Base-by-base conservation (phyloP, 176 grass and related monocot genomes). In the Eleusine indica region DNA sequence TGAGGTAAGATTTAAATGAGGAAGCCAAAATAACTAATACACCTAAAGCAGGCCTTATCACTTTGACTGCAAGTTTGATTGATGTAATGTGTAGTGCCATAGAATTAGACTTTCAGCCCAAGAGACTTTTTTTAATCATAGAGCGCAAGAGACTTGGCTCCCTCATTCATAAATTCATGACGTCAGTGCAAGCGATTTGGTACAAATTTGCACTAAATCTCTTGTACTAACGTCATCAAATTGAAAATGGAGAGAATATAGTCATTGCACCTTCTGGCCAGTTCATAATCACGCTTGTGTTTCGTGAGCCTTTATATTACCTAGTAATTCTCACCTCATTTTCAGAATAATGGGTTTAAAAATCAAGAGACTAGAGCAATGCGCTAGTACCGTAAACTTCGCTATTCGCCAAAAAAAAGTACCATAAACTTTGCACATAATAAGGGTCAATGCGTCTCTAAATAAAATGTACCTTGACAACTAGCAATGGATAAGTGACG, bases 401-500 rank as follows among this genome's bases (percentile, higher is more conserved):
- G 32, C 32, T 35, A 35, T 35, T 35, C 32, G 32, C 32, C 32
- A 35, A 35, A 35, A 35, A 35, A 35, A 35, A 57, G 8, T 13
- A 39, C 21, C 46, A 61, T 54, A 54, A 18, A 57, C 5, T 57
- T 57, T 63, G 41, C 70, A 25, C n/a, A 61, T 13, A 28, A 75
- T 53, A 51, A 4, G 29, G 54, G 43, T 25, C 9, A 61, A 41
- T 1, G 19, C 17, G 12, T 44, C 35, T 70, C 17, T 12, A 70
- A 71, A 91, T 76, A 39, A 85, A 61, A 3, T 76, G 78, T 90
- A 99, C 96, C 93, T 99, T 99, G 15, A 99, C 93, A 54, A 99
- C 96, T 83, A 99, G 75, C 85, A 99, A 85, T 74, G 93, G 96
- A 37, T 99, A 99, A 43, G 93, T 99, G 78, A 87, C 82, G 68